Percentiles rank a stretch among this genome's conserved stretches.
phyloP scores from a whole-genome alignment of 495 filamentous ascomycete genomes.

The Clohesyomyces aquaticus region DNA sequence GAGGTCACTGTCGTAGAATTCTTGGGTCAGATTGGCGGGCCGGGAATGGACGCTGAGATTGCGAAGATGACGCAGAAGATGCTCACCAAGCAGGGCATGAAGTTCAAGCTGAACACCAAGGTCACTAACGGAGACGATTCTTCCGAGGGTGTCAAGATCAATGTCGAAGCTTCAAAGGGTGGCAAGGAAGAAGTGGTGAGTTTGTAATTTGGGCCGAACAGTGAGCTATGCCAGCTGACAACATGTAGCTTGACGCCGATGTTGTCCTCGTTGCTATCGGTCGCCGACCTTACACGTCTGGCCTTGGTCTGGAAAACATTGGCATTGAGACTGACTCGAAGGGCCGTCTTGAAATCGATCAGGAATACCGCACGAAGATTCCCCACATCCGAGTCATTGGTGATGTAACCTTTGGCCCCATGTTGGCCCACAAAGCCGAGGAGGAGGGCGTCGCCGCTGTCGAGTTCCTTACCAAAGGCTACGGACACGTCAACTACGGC shows the following conservation, averaged over 20 bases:
- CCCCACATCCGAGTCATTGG: constrained; percentile 96
- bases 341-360: constrained; percentile 93
- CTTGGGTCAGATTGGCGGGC: constrained; percentile 92
- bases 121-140: constrained; percentile 82
- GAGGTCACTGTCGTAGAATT: constrained; percentile 98
- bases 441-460: constrained; percentile 94
- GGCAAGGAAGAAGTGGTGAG: constrained; percentile 89
- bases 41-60: constrained; percentile 95
- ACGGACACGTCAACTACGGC: constrained; percentile 98
- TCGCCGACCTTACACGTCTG: constrained; percentile 89
- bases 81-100: constrained; percentile 94
- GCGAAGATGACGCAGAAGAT: constrained; percentile 91
- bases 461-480: constrained; percentile 95
- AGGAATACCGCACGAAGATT: constrained; percentile 96
- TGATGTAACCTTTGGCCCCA: constrained; percentile 96
- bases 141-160: constrained; percentile 73
- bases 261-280: constrained; percentile 97
- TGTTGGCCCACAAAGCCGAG: constrained; percentile 99
- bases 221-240: constrained; percentile 13
- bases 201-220: constrained; percentile 20
- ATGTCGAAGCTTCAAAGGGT: constrained; percentile 91
- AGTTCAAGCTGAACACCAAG: constrained; percentile 98
- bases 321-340: constrained; percentile 92
- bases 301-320: constrained; percentile 89
- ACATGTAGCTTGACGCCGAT: constrained; percentile 80